Evolutionary conservation across 2,329 filamentous ascomycete species (phyloP), one percentile per base, ranked within the genome.

Genomic region (Cyphellophora attinorum): DNA sequence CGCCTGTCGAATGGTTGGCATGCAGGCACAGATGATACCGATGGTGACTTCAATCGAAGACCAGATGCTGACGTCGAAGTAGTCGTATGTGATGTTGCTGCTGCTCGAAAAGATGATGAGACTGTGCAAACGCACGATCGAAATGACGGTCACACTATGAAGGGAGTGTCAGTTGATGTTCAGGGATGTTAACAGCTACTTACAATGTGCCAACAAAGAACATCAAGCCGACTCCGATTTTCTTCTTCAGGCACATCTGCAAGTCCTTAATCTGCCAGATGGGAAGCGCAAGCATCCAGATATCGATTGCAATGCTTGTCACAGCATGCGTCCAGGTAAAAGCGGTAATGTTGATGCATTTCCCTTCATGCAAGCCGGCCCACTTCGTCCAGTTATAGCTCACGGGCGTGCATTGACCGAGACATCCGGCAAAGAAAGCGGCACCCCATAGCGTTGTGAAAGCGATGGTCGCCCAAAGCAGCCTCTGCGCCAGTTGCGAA

Each of bases 281-380:
- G 0, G 73, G 71, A 4, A 76, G 54, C 0, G 52, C 58, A 14
- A 76, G 57, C 49, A 75, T 67, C 59, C 64, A 67, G 2, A 69
- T 11, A 39, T 76, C 72, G 16, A 71, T 54, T 1, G 54, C 51
- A 28, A 77, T 74, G 39, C 66, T 69, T 35, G 72, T 61, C 13
- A 50, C 60, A 0, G 72, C 71, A 21, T 70, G 67, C 16, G 64
- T 57, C 65, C 68, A 75, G 0, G 56, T 62, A 3, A 73, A 57
- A 2, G 55, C 53, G 38, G 70, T 73, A 40, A 68, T 51, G 35
- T 71, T 57, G 18, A 68, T 48, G 40, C 74, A 78, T 1, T 42
- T 52, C 1, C 73, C 73, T 0, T 49, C 3, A 19, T 63, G 57
- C 34, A 62, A 52, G 2, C 60, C 60, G 29, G 68, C n/a, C n/a